These are phyloP conservation scores for Cryptococcus sp. DNA, from an alignment of 1,284 basidiomycete species.

Conservation along the genomic window DNA sequence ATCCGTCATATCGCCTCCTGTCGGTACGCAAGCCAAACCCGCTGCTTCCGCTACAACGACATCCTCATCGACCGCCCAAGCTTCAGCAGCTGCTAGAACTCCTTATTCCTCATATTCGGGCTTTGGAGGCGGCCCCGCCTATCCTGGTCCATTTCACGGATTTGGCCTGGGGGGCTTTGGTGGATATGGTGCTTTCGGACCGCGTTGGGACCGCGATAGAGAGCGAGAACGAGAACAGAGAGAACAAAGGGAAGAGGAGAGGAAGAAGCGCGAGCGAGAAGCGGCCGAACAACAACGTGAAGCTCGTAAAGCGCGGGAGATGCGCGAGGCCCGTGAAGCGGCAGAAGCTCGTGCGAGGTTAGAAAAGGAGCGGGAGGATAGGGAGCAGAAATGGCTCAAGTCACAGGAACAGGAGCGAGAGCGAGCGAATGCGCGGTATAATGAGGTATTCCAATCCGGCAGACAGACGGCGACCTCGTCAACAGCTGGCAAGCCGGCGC, in stretches of 20 bases:
- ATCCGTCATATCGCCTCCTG: slow-evolving; percentile 8
- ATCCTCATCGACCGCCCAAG: background rate
- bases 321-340: background rate
- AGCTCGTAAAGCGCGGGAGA: background rate
- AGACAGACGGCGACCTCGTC: background rate
- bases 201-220: slow-evolving; percentile 16
- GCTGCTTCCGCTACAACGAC: background rate
- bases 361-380: slow-evolving; percentile 17
- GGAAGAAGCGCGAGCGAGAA: slow-evolving; percentile 11
- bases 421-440: slow-evolving; percentile 9
- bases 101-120: slow-evolving; percentile 9
- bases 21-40: slow-evolving; percentile 5
- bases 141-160: slow-evolving; percentile 15
- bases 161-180: slow-evolving; percentile 22
- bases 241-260: slow-evolving; percentile 10
- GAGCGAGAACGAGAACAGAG: slow-evolving; percentile 17
- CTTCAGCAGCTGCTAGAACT: slow-evolving; percentile 3
- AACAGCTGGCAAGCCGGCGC: background rate
- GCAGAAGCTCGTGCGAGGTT: slow-evolving; percentile 4
- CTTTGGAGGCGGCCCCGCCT: slow-evolving; percentile 7
- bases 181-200: slow-evolving; percentile 19
- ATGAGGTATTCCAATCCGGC: slow-evolving; percentile 8
- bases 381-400: slow-evolving; percentile 11
- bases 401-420: slow-evolving; percentile 10
- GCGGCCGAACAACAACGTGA: background rate